Evolutionary conservation across 331 rosid species (phyloP), one percentile per base, ranked within the genome.

Genomic region (Cydonia oblonga): DNA sequence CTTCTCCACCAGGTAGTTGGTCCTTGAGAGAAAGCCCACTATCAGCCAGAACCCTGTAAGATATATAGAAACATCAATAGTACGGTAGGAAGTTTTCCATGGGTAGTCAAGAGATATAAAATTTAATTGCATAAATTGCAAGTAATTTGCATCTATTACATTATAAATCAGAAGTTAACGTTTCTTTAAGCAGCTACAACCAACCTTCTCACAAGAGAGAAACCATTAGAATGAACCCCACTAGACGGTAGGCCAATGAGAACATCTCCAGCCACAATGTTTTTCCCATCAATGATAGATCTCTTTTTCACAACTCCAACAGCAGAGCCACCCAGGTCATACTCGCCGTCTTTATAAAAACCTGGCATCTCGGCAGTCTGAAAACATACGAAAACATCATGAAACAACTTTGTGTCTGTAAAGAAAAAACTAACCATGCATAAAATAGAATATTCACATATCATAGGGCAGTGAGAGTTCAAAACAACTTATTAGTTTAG

Each of bases 301-400:
- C 87, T 96, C 51, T 86, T 86, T 72, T 90, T 89, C 12, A 93
- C 96, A 59, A 80, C 82, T 32, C 97, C 98, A 46, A 93, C 97
- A 6, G 92, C 97, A 85, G 88, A 89, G 57, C 98, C 98, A 54
- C 97, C 91, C 33, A 93, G 96, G 75, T 93, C 96, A 74, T 90
- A 90, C 78, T 93, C 98, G 0, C 97, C 95, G 32, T 90, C 83
- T 49, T 88, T 88, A 42, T 93, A 90, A 53, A 93, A 90, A 70
- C 81, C 95, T 9, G 97, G 97, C 97, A 93, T 93, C 84, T 93
- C 98, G 51, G 97, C 97, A n/a, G 96, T 93, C 97, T 89, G 75
- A 71, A 83, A 75, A 66, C 64, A 72, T 42, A 62, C 6, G 38
- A n/a, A n/a, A n/a, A n/a, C n/a, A n/a, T n/a, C n/a, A n/a, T n/a